Evolutionary conservation across 2,329 filamentous ascomycete genomes (phyloP), one percentile per base, ranked within the genome.

Genomic region (Fusarium veterinarium): DNA sequence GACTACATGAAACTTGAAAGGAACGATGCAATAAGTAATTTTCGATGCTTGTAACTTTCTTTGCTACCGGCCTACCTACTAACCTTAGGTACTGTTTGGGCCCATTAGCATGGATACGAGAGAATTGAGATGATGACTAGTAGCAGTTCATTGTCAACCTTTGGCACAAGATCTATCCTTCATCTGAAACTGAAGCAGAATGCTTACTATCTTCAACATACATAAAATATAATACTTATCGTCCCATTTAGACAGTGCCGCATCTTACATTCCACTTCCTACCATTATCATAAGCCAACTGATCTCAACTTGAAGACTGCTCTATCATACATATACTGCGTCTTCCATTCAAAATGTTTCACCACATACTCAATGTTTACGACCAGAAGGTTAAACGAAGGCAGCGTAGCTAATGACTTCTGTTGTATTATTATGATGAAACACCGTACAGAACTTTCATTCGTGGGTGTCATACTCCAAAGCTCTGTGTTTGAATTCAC

Each of bases 1-100:
- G 48, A 63, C 64, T 42, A 37, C 25, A 57, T 69, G 66, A 58
- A 52, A 51, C 59, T 52, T 33, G 52, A 35, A 44, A 64, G 41
- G 45, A 38, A 60, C 45, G 48, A 46, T 69, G 58, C n/a, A 33
- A 64, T 35, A 57, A 51, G 35, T 46, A 68, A 55, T 61, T 23
- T 28, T 48, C 64, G 37, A 62, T 62, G 55, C 41, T 42, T 53
- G 40, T 17, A 30, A 35, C 14, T 59, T 44, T 59, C 33, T 20
- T 25, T 59, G 49, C 28, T 37, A 28, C 40, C 20, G 25, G 30
- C 46, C 30, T 23, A 28, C 45, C 45, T 16, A 30, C 25, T 48
- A 48, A 20, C 19, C 41, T 25, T 25, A 23, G 38, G n/a, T 25
- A 25, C 20, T 49, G 20, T 49, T 33, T 49, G 28, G 28, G 45